phyloP scores from a whole-genome alignment of 2,329 filamentous ascomycete species.

The Bertia moriformis region DNA sequence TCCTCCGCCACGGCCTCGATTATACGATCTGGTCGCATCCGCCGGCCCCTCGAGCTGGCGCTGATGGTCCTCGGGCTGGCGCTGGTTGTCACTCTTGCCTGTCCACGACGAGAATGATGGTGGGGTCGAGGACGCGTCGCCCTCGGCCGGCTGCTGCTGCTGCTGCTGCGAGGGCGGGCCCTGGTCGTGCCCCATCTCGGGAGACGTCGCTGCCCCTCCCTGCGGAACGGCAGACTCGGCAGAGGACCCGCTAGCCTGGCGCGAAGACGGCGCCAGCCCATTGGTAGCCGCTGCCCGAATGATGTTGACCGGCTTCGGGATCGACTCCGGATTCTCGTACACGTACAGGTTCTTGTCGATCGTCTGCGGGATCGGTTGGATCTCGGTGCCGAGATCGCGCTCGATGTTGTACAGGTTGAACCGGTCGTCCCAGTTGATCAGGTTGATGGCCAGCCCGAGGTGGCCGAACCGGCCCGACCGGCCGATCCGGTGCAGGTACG shows the following conservation, averaged over 20 bases:
- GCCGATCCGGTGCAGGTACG: slow-evolving; percentile 94
- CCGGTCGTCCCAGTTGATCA: slow-evolving; percentile 98
- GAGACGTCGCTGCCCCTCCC: neutral
- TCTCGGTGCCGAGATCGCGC: slow-evolving; percentile 91
- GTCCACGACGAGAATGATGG: neutral
- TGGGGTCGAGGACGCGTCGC: neutral
- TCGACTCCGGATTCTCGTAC: slow-evolving; percentile 89
- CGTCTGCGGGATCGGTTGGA: slow-evolving; percentile 80
- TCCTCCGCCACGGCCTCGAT: neutral
- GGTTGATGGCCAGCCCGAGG: slow-evolving; percentile 90
- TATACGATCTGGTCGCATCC: neutral
- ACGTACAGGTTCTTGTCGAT: slow-evolving; percentile 98
- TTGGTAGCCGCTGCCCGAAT: no score
- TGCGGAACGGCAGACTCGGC: neutral
- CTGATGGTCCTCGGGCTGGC: neutral
- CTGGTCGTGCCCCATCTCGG: neutral
- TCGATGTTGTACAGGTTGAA: slow-evolving; percentile 99
- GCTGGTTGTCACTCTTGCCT: no score
- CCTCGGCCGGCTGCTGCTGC: no score
- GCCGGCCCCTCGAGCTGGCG: neutral
- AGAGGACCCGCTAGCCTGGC: no score
- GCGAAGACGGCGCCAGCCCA: no score
- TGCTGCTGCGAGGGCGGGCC: neutral
- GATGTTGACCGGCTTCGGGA: slow-evolving; percentile 79
- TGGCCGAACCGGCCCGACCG: slow-evolving; percentile 95